These are phyloP conservation scores for Stachybotrys chartarum DNA, from an alignment of 2,329 filamentous ascomycete species.

Conservation along the genomic window DNA sequence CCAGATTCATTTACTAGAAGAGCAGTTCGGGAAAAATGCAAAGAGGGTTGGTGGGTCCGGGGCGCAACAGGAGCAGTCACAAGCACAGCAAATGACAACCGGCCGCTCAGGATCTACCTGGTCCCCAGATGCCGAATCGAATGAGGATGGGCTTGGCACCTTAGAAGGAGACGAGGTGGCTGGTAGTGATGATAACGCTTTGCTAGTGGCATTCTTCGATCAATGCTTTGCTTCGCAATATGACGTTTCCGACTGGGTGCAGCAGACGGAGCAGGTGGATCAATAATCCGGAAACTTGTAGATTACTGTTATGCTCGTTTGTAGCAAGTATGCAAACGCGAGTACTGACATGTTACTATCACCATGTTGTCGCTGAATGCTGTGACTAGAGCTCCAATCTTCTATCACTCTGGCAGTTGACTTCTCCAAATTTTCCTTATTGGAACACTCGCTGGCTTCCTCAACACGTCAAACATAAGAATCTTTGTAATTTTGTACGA, in stretches of 20 bases:
- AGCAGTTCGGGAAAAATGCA: constrained; percentile 2
- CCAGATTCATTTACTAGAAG: constrained; percentile 4
- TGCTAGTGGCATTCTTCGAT: not conserved
- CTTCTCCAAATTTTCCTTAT: too few relatives aligned
- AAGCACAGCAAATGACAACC: not conserved
- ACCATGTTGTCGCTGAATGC: too few relatives aligned
- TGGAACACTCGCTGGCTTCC: too few relatives aligned
- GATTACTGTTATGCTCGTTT: too few relatives aligned
- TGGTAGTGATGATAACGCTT: not conserved
- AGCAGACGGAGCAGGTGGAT: not conserved
- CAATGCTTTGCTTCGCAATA: not conserved
- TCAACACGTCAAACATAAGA: too few relatives aligned
- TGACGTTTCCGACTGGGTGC: not conserved
- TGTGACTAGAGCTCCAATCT: too few relatives aligned
- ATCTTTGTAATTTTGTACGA: too few relatives aligned
- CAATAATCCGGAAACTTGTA: too few relatives aligned
- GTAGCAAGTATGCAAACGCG: too few relatives aligned
- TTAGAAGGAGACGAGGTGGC: not conserved
- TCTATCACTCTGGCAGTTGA: too few relatives aligned
- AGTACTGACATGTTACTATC: too few relatives aligned
- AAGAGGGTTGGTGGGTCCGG: not conserved
- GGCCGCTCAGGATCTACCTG: not conserved
- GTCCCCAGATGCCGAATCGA: not conserved
- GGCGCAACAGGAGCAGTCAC: not conserved
- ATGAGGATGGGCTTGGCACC: not conserved